phyloP scores from a whole-genome alignment of 202 grass and related monocot genomes.

The Zizania palustris region DNA sequence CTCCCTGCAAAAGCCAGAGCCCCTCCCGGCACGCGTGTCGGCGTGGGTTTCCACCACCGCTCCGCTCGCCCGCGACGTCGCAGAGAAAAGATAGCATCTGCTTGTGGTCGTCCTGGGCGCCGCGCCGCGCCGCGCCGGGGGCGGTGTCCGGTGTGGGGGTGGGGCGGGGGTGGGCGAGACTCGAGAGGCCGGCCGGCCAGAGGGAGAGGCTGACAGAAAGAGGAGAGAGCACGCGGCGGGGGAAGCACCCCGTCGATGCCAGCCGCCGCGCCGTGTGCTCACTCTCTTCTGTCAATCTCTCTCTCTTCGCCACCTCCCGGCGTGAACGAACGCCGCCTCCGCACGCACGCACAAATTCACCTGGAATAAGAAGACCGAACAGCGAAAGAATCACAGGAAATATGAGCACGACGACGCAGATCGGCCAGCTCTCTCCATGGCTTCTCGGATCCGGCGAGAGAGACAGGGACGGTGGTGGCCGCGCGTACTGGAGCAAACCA shows the following conservation, averaged over 20 bases:
- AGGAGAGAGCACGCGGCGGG: constrained; percentile 65
- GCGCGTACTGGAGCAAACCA: background rate
- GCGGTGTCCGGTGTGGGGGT: too few relatives aligned
- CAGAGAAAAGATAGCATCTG: background rate
- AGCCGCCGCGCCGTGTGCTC: constrained; percentile 66
- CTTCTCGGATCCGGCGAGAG: constrained; percentile 26
- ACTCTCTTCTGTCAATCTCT: constrained; percentile 78
- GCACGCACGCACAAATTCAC: background rate
- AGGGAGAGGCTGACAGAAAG: constrained; percentile 67
- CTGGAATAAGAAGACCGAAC: background rate
- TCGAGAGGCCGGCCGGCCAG: too few relatives aligned
- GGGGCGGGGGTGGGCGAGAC: too few relatives aligned
- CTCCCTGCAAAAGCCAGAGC: constrained; percentile 25
- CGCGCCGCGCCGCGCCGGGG: too few relatives aligned
- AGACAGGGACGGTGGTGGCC: background rate
- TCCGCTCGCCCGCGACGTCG: background rate
- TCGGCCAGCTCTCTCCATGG: too few relatives aligned
- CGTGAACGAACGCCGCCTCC: background rate
- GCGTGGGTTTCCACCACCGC: background rate
- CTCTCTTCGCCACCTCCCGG: background rate
- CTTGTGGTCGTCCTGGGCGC: background rate
- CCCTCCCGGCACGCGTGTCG: constrained; percentile 32
- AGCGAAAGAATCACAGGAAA: background rate
- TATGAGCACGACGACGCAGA: background rate
- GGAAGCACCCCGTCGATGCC: constrained; percentile 42